Percentiles rank a stretch among this genome's conserved stretches.
These are phyloP conservation scores for Diaporthe citri DNA, from an alignment of 2,329 filamentous ascomycete species.

Conservation along the genomic window DNA sequence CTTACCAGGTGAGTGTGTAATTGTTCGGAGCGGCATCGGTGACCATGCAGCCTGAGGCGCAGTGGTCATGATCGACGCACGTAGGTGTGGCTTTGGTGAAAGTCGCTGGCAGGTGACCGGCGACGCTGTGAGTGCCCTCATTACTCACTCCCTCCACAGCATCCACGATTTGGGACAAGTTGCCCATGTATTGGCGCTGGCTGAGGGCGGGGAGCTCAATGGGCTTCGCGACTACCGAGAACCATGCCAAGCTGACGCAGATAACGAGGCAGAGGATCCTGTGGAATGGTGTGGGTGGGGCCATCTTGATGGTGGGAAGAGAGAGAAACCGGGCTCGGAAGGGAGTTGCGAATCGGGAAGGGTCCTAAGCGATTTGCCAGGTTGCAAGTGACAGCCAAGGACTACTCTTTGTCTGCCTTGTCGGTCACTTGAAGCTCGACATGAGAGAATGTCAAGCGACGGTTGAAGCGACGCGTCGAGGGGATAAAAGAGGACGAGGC, in stretches of 20 bases:
- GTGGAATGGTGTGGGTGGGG: not conserved
- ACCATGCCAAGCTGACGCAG: not conserved
- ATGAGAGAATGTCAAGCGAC: not conserved
- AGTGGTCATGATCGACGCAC: not conserved
- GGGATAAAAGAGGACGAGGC: not conserved
- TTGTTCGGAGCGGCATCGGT: not conserved
- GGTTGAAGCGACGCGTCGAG: not conserved
- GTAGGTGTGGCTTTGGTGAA: not conserved
- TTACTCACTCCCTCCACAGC: not conserved
- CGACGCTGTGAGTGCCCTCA: not conserved
- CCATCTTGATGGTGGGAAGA: not conserved
- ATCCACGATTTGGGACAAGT: not conserved
- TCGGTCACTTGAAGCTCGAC: not conserved
- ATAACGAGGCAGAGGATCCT: not conserved
- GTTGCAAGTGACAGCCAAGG: not conserved
- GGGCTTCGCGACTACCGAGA: conserved; percentile 8
- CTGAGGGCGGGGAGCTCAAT: not conserved
- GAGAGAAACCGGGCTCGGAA: not conserved
- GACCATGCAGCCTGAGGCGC: not conserved
- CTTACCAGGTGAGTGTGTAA: not conserved
- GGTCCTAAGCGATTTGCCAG: not conserved
- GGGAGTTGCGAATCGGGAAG: not conserved
- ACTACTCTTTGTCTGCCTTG: not conserved
- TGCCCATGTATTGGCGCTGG: not conserved
- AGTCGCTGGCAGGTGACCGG: no score